phyloP scores from a whole-genome alignment of 2,329 filamentous ascomycete species.

The Monilinia fructigena region DNA sequence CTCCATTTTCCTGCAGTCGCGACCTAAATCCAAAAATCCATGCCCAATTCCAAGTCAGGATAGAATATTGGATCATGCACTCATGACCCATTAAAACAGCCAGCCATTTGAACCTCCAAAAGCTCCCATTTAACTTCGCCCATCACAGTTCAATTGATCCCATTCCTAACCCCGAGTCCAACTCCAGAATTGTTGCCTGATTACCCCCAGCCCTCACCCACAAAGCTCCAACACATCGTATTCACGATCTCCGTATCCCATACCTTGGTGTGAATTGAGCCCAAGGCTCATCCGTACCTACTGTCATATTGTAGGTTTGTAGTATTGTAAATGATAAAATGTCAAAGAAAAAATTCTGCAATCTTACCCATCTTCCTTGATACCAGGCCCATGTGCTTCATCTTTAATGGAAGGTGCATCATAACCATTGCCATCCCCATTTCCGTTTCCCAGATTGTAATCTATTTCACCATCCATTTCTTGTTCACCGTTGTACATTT shows the following conservation, averaged over 20 bases:
- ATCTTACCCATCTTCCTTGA: conserved; percentile 92
- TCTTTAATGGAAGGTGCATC: conserved; percentile 32
- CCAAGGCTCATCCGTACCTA: conserved; percentile 22
- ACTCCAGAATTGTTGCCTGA: conserved; percentile 1
- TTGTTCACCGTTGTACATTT: conserved; percentile 46
- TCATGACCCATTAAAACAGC: conserved; percentile 5
- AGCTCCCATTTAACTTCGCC: conserved; percentile 10
- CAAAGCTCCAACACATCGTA: background rate
- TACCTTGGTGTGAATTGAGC: background rate
- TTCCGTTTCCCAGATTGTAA: conserved; percentile 54
- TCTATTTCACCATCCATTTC: conserved; percentile 59
- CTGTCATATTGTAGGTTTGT: conserved; percentile 25
- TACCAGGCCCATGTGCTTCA: conserved; percentile 58
- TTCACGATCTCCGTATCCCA: conserved; percentile 5
- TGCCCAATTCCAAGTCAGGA: conserved; percentile 12
- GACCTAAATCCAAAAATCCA: conserved; percentile 16
- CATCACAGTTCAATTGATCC: conserved; percentile 3
- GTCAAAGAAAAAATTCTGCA: conserved; percentile 25
- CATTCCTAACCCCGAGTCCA: conserved; percentile 7
- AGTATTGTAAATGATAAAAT: conserved; percentile 32
- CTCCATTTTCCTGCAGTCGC: conserved; percentile 18
- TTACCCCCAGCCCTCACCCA: background rate
- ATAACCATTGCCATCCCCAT: conserved; percentile 38
- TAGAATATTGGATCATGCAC: conserved; percentile 12
- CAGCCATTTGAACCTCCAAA: background rate